Evolutionary conservation across 2,329 filamentous ascomycete species (phyloP).

Genomic region (Colletotrichum truncatum): DNA sequence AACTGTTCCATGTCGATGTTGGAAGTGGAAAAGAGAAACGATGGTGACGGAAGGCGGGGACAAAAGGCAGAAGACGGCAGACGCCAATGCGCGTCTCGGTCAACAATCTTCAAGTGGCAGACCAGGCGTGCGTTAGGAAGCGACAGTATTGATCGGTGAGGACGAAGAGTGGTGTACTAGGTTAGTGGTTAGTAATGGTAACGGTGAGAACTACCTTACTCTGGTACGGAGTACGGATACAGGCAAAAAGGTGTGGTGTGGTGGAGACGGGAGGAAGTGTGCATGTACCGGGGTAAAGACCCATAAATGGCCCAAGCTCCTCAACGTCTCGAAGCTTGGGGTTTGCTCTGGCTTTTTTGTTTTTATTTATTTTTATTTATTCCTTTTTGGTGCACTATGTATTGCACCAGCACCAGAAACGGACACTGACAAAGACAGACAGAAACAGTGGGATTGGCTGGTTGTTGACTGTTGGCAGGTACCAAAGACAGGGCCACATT

Average conservation of each 20-base stretch:
- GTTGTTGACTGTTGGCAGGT: neutral
- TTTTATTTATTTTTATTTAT: neutral
- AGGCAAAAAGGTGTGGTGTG: neutral
- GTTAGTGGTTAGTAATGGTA: too few species aligned
- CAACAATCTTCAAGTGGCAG: conserved; percentile 12
- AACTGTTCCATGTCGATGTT: too few species aligned
- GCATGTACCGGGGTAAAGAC: conserved; percentile 7
- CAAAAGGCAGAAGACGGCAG: neutral
- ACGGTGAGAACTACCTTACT: too few species aligned
- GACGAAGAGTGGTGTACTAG: too few species aligned
- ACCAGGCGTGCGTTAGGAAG: conserved; percentile 20
- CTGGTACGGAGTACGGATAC: too few species aligned
- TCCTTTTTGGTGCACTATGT: too few species aligned
- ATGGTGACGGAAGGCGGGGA: neutral
- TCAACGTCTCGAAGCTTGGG: conserved; percentile 33
- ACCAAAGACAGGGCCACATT: neutral
- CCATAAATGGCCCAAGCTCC: conserved; percentile 32
- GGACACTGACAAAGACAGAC: too few species aligned
- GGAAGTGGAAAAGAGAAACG: neutral
- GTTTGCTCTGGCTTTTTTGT: neutral
- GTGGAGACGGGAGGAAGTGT: conserved; percentile 16
- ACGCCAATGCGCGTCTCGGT: conserved; percentile 22
- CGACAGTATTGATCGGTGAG: too few species aligned
- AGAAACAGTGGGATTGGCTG: too few species aligned
- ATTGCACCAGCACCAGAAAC: too few species aligned